phyloP scores from a whole-genome alignment of 768 basidiomycete genomes.

The Russula brevipes region DNA sequence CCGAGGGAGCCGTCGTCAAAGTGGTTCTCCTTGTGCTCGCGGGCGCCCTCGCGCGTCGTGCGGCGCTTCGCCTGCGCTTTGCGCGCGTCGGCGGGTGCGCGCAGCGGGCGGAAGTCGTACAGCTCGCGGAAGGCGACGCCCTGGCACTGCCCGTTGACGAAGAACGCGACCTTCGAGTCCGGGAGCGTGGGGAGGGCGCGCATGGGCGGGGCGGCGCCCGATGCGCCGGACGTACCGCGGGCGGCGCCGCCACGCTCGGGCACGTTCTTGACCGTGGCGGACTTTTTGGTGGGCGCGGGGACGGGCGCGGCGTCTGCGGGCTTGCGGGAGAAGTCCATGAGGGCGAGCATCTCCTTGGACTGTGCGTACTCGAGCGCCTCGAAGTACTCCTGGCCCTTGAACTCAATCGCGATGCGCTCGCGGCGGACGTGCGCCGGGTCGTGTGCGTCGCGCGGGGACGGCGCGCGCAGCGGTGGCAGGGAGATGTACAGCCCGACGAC shows the following conservation, averaged over 20 bases:
- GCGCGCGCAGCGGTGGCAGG: slow-evolving; percentile 66
- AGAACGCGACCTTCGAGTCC: slow-evolving; percentile 79
- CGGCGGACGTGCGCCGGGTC: slow-evolving; percentile 83
- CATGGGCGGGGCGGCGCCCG: slow-evolving; percentile 33
- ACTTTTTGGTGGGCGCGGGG: slow-evolving; percentile 55
- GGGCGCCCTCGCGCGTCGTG: slow-evolving; percentile 52
- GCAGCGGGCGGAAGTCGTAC: slow-evolving; percentile 85
- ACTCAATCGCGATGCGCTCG: slow-evolving; percentile 88
- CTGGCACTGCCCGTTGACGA: slow-evolving; percentile 84
- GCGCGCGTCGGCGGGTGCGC: slow-evolving; percentile 51
- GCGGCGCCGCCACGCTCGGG: slow-evolving; percentile 45
- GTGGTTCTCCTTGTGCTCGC: slow-evolving; percentile 73
- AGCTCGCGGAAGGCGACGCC: slow-evolving; percentile 81
- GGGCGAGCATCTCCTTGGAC: slow-evolving; percentile 85
- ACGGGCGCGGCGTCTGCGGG: slow-evolving; percentile 41
- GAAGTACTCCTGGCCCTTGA: slow-evolving; percentile 96
- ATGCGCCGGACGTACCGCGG: slow-evolving; percentile 36
- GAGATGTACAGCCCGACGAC: slow-evolving; percentile 92
- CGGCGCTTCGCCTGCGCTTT: slow-evolving; percentile 64
- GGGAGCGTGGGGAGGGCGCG: slow-evolving; percentile 65
- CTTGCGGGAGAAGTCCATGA: slow-evolving; percentile 61
- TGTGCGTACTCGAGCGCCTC: slow-evolving; percentile 87
- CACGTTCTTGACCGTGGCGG: slow-evolving; percentile 60
- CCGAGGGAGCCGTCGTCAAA: slow-evolving; percentile 94
- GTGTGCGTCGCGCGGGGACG: slow-evolving; percentile 52